These are phyloP conservation scores for Sphaerosporella brunnea DNA, from an alignment of 495 filamentous ascomycete species.

Conservation along the genomic window DNA sequence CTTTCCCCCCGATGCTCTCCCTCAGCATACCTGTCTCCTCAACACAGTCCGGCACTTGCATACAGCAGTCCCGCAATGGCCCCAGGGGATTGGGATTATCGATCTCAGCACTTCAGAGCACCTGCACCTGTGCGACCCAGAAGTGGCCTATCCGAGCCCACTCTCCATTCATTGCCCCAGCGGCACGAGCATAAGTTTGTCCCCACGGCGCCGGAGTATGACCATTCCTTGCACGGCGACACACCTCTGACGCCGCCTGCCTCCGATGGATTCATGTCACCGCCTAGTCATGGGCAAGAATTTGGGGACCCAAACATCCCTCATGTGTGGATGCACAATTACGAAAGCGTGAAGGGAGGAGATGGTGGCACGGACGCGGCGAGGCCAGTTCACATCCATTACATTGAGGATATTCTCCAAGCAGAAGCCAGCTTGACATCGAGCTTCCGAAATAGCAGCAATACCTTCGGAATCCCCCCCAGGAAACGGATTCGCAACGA, in stretches of 20 bases:
- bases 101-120: slow-evolving; percentile 7
- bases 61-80: slow-evolving; percentile 20
- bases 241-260: slow-evolving; percentile 21
- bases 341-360: too few species aligned
- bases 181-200: slow-evolving; percentile 17
- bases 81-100: slow-evolving; percentile 14
- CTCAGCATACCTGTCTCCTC: slow-evolving; percentile 16
- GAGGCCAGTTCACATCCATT: too few species aligned
- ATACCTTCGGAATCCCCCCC: too few species aligned
- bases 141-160: too few species aligned
- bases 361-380: too few species aligned
- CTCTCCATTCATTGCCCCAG: slow-evolving; percentile 24
- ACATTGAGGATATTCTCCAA: too few species aligned
- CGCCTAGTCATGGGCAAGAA: slow-evolving; percentile 19
- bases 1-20: too few species aligned
- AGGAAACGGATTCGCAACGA: too few species aligned
- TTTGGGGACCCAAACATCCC: slow-evolving; percentile 18
- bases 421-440: too few species aligned
- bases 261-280: slow-evolving; percentile 24
- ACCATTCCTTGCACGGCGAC: slow-evolving; percentile 7
- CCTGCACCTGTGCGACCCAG: too few species aligned
- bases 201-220: slow-evolving; percentile 12
- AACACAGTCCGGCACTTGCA: slow-evolving; percentile 19
- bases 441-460: too few species aligned
- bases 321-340: slow-evolving; percentile 13